phyloP scores from a whole-genome alignment of 352 stramenopile species.

The Elongisporangium undulatum region DNA sequence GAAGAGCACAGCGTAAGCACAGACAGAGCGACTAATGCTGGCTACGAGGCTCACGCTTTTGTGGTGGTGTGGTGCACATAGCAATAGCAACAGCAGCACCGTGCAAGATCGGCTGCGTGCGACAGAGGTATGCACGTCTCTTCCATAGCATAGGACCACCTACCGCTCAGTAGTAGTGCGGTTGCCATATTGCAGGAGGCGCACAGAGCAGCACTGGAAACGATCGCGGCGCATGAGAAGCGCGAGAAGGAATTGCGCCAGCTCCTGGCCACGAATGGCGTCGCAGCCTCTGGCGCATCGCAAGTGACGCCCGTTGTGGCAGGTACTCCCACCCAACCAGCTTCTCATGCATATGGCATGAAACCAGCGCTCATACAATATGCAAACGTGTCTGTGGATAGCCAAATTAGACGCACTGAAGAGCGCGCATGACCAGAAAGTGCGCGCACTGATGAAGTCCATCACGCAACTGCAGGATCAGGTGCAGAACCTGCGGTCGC shows the following conservation, averaged over 20 bases:
- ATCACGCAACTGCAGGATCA: slow-evolving; percentile 83
- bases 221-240: slow-evolving; percentile 58
- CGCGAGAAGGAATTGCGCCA: slow-evolving; percentile 53
- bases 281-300: slow-evolving; percentile 17
- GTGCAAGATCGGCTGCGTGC: slow-evolving; percentile 43
- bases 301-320: slow-evolving; percentile 37
- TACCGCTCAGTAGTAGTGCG: neutral
- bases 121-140: slow-evolving; percentile 30
- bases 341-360: neutral
- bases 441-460: slow-evolving; percentile 82
- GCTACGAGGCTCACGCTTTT: neutral
- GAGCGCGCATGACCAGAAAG: slow-evolving; percentile 63
- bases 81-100: slow-evolving; percentile 11
- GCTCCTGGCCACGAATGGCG: slow-evolving; percentile 37
- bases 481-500: slow-evolving; percentile 57
- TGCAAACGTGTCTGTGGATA: slow-evolving; percentile 7
- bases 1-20: slow-evolving; percentile 27
- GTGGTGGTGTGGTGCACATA: neutral
- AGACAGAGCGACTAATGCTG: slow-evolving; percentile 1
- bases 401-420: slow-evolving; percentile 69
- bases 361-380: neutral
- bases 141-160: neutral
- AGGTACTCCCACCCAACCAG: slow-evolving; percentile 14
- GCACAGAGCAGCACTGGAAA: slow-evolving; percentile 40
- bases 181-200: slow-evolving; percentile 30